Conservation (phyloP, 78 protist genomes). For the Monocercomonoides exilis region DNA sequence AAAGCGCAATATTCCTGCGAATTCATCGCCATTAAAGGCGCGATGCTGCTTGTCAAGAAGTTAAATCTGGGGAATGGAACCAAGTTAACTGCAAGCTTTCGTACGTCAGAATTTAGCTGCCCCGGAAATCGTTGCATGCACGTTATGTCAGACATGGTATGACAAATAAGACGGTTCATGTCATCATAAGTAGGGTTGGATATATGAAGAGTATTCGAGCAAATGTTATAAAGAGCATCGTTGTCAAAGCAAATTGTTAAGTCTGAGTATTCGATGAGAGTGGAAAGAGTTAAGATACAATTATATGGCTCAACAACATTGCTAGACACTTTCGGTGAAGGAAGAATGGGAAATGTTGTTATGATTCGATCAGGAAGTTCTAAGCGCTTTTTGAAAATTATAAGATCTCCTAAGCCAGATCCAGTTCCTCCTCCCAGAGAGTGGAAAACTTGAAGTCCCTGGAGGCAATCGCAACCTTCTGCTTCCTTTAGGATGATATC, state of each 20-base stretch:
- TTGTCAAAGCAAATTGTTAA: constrained; percentile 86
- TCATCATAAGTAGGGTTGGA: constrained; percentile 86
- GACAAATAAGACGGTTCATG: constrained; percentile 87
- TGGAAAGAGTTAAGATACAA: constrained; percentile 90
- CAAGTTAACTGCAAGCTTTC: no score
- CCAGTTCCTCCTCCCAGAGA: constrained; percentile 99
- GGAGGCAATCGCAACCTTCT: no score
- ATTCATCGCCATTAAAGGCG: no score
- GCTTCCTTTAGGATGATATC: constrained; percentile 91
- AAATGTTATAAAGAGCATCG: constrained; percentile 93
- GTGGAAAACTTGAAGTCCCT: constrained; percentile 96
- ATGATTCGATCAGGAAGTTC: constrained; percentile 94
- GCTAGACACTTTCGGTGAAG: constrained; percentile 93
- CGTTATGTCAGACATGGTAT: constrained; percentile 89
- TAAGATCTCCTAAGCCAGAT: constrained; percentile 80
- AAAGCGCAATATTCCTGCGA: no score
- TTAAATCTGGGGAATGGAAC: constrained; percentile 29
- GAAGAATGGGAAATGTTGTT: constrained; percentile 90
- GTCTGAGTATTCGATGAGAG: constrained; percentile 92
- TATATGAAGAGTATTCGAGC: constrained; percentile 81
- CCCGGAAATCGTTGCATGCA: constrained; percentile 97
- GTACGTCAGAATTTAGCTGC: constrained; percentile 89
- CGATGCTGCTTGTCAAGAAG: no score
- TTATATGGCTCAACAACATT: constrained; percentile 98
- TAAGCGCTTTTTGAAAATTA: constrained; percentile 71